Evolutionary conservation across 768 basidiomycete genomes (phyloP).

Genomic region (Boletus sensibilis): DNA sequence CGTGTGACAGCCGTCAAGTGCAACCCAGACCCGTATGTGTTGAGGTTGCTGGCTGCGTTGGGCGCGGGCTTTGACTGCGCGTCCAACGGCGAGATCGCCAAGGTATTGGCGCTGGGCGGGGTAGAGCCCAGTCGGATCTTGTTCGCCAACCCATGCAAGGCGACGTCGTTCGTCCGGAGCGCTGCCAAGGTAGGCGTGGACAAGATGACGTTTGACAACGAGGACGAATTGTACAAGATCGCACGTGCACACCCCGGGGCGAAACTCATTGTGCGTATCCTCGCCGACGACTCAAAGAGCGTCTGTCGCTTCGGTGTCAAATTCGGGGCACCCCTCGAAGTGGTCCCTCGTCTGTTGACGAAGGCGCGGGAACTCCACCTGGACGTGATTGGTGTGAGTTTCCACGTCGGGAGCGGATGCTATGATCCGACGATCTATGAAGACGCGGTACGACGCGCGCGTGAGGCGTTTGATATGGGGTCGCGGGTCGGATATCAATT

Average conservation of each 20-base stretch:
- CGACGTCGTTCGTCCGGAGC: conserved; percentile 85
- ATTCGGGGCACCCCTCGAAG: conserved; percentile 86
- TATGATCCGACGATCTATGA: conserved; percentile 89
- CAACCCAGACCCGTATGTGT: conserved; percentile 94
- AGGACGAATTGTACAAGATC: conserved; percentile 93
- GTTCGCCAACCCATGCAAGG: conserved; percentile 99
- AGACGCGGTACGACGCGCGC: conserved; percentile 84
- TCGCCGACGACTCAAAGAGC: conserved; percentile 97
- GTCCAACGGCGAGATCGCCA: conserved; percentile 87
- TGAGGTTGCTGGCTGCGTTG: conserved; percentile 84
- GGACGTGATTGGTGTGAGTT: conserved; percentile 91
- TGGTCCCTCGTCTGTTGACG: conserved; percentile 75
- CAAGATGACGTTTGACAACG: conserved; percentile 98
- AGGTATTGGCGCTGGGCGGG: conserved; percentile 71
- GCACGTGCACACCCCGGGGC: conserved; percentile 76
- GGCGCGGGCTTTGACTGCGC: conserved; percentile 98
- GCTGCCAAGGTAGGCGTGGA: conserved; percentile 79
- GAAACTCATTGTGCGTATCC: conserved; percentile 87
- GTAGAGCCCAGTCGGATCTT: conserved; percentile 83
- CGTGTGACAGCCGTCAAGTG: conserved; percentile 81
- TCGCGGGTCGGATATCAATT: conserved; percentile 77
- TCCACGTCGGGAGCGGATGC: conserved; percentile 97
- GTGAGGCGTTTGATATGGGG: conserved; percentile 85
- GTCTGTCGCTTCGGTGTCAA: conserved; percentile 93
- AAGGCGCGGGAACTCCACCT: conserved; percentile 78